phyloP scores from a whole-genome alignment of 352 stramenopile species.

The Phytophthora sp. region DNA sequence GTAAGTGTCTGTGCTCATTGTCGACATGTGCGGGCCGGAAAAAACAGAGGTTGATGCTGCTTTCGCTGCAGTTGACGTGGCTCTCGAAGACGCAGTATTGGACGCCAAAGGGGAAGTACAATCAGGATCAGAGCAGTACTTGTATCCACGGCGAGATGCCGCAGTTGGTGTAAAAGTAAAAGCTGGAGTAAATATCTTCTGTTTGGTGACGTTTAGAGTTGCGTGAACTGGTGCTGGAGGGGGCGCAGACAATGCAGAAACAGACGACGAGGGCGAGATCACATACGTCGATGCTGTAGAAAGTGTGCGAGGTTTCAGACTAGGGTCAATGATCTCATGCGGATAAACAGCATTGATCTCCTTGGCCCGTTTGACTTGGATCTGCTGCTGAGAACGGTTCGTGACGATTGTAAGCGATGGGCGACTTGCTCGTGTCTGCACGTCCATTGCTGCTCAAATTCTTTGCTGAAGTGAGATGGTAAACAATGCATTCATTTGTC shows the following conservation, averaged over 20 bases:
- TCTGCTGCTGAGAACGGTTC: slow-evolving; percentile 22
- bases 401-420: slow-evolving; percentile 31
- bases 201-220: slow-evolving; percentile 1
- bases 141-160: slow-evolving; percentile 28
- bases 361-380: slow-evolving; percentile 5
- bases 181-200: slow-evolving; percentile 22
- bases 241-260: slow-evolving; percentile 5
- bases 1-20: slow-evolving; percentile 65
- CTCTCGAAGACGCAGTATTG: slow-evolving; percentile 2
- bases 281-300: slow-evolving; percentile 24
- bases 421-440: slow-evolving; percentile 9
- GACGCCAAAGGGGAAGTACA: slow-evolving; percentile 32
- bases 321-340: too few relatives aligned
- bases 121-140: slow-evolving; percentile 43
- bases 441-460: slow-evolving; percentile 26
- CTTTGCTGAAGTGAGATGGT: slow-evolving; percentile 2
- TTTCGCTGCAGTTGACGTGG: background rate
- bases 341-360: slow-evolving; percentile 5
- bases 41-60: slow-evolving; percentile 8
- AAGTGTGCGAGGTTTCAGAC: slow-evolving; percentile 15
- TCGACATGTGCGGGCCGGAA: slow-evolving; percentile 11
- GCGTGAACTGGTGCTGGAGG: slow-evolving; percentile 14
- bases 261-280: slow-evolving; percentile 12
- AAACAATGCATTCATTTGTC: slow-evolving; percentile 1
- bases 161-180: slow-evolving; percentile 11